A percentile compares a stretch with the other conserved stretches of the same genome.
phyloP scores from a whole-genome alignment of 768 basidiomycete species.

The Rhodotorula kratochvilovae region DNA sequence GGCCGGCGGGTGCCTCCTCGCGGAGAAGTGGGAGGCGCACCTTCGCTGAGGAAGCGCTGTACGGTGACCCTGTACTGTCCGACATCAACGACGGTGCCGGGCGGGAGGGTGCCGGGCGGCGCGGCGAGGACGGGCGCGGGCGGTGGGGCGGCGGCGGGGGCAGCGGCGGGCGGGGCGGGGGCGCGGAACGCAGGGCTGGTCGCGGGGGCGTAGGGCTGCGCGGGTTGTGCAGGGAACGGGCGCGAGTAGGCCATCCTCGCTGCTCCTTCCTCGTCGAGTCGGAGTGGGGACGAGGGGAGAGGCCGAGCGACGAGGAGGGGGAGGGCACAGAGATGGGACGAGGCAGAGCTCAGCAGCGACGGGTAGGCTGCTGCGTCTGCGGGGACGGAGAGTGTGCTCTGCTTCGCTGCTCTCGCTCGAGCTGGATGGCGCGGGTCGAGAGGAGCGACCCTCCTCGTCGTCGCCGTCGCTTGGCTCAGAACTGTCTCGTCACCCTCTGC shows the following conservation, averaged over 20 bases:
- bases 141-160: neutral
- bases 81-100: slow-evolving; percentile 81
- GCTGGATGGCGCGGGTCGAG: too few relatives aligned
- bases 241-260: slow-evolving; percentile 9
- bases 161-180: neutral
- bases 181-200: neutral
- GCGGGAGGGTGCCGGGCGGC: slow-evolving; percentile 49
- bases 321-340: neutral
- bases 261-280: too few relatives aligned
- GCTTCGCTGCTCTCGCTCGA: too few relatives aligned
- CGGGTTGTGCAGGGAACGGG: neutral
- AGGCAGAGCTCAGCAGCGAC: too few relatives aligned
- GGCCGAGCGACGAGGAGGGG: neutral
- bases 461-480: too few relatives aligned
- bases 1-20: too few relatives aligned
- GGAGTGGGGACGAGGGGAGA: neutral
- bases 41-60: slow-evolving; percentile 92
- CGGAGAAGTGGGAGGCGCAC: slow-evolving; percentile 51
- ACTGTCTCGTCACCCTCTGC: too few relatives aligned
- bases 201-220: neutral
- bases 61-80: slow-evolving; percentile 86
- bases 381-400: too few relatives aligned
- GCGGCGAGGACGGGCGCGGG: neutral
- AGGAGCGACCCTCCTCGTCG: too few relatives aligned
- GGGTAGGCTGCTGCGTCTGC: too few relatives aligned